phyloP scores from a whole-genome alignment of 192 early-diverging fungal species.

The Backusella macrospora region DNA sequence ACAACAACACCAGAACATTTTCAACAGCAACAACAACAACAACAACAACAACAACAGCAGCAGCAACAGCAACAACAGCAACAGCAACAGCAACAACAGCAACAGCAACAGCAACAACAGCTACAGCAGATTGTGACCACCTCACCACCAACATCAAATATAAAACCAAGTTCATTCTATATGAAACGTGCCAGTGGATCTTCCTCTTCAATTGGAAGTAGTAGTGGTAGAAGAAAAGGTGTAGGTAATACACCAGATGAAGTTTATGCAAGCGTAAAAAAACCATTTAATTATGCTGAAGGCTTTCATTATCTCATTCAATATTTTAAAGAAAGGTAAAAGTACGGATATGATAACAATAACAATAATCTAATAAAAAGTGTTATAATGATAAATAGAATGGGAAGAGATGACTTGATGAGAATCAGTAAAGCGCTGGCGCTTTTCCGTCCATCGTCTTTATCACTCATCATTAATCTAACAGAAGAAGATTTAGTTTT shows the following conservation, averaged over 20 bases:
- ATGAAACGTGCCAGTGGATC: neutral
- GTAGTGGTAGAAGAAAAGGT: slow-evolving; percentile 26
- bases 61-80: neutral
- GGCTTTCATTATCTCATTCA: slow-evolving; percentile 92
- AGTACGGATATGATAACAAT: neutral
- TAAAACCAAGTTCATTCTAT: neutral
- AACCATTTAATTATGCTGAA: slow-evolving; percentile 90
- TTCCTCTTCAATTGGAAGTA: neutral
- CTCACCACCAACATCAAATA: neutral
- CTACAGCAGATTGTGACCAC: neutral
- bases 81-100: neutral
- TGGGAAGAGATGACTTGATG: slow-evolving; percentile 87
- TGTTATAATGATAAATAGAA: slow-evolving; percentile 48
- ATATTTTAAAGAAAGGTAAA: slow-evolving; percentile 73
- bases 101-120: neutral
- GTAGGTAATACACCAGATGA: slow-evolving; percentile 56
- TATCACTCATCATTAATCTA: slow-evolving; percentile 92
- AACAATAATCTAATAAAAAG: neutral
- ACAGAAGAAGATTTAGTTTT: slow-evolving; percentile 93
- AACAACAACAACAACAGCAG: neutral
- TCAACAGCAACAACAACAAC: neutral
- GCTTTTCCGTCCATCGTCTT: slow-evolving; percentile 89
- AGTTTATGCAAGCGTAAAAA: slow-evolving; percentile 78
- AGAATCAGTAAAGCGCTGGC: slow-evolving; percentile 88
- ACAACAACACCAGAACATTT: neutral